phyloP scores from a whole-genome alignment of 495 filamentous ascomycete genomes.

The Xylaria nigripes region DNA sequence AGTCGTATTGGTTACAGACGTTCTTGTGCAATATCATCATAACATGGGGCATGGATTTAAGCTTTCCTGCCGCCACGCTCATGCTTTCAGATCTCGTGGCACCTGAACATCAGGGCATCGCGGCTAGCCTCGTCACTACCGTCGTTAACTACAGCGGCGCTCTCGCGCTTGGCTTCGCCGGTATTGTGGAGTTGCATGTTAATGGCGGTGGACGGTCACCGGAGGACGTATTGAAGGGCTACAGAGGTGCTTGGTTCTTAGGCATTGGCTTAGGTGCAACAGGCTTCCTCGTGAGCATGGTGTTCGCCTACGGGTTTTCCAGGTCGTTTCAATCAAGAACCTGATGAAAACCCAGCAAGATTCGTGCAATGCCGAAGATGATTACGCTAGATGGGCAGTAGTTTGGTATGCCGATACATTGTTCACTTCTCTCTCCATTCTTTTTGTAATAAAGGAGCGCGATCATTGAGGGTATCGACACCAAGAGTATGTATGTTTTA shows the following conservation, averaged over 20 bases:
- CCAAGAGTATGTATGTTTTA: too few species aligned
- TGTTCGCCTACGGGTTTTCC: constrained; percentile 24
- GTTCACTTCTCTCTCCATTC: not conserved
- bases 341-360: not conserved
- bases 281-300: constrained; percentile 17
- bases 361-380: not conserved
- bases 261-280: constrained; percentile 20
- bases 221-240: constrained; percentile 32
- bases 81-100: constrained; percentile 39
- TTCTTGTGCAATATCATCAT: constrained; percentile 45
- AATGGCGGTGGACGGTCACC: constrained; percentile 25
- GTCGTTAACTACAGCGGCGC: constrained; percentile 41
- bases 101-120: constrained; percentile 38
- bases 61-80: constrained; percentile 34
- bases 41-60: constrained; percentile 50
- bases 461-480: too few species aligned
- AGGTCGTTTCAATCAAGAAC: not conserved
- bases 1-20: constrained; percentile 39
- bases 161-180: constrained; percentile 42
- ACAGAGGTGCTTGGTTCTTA: constrained; percentile 32
- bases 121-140: constrained; percentile 37
- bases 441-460: too few species aligned
- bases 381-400: not conserved
- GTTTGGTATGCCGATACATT: not conserved
- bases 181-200: constrained; percentile 35